A percentile compares a stretch with the other conserved stretches of the same genome.
phyloP scores from a whole-genome alignment of 2,329 filamentous ascomycete genomes.

The Colletotrichum nymphaeae region DNA sequence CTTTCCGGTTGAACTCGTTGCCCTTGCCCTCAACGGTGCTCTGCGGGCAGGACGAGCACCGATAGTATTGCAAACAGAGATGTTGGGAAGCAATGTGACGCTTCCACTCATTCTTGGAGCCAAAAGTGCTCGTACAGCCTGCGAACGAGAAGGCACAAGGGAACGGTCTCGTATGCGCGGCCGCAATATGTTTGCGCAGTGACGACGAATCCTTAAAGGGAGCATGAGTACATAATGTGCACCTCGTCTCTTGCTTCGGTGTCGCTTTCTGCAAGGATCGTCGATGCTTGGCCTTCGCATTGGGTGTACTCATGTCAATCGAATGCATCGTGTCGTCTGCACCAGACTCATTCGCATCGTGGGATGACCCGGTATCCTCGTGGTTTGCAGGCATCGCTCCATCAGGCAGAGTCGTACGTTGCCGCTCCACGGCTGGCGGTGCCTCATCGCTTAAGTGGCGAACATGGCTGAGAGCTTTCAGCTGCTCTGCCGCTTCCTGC shows the following conservation, averaged over 20 bases:
- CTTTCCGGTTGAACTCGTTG: slow-evolving; percentile 90
- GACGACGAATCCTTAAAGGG: slow-evolving; percentile 77
- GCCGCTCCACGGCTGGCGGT: slow-evolving; percentile 41
- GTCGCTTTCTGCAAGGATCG: slow-evolving; percentile 60
- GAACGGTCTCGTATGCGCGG: slow-evolving; percentile 79
- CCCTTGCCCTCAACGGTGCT: slow-evolving; percentile 66
- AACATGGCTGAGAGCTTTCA: slow-evolving; percentile 74
- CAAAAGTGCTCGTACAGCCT: slow-evolving; percentile 85
- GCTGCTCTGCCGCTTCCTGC: slow-evolving; percentile 75
- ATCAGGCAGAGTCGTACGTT: slow-evolving; percentile 53
- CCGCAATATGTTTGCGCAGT: slow-evolving; percentile 74
- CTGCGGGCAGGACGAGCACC: slow-evolving; percentile 71
- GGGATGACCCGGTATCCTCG: slow-evolving; percentile 55
- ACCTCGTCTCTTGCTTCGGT: slow-evolving; percentile 70
- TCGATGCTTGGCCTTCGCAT: slow-evolving; percentile 54
- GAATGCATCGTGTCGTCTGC: slow-evolving; percentile 52
- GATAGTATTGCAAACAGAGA: slow-evolving; percentile 75
- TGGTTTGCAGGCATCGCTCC: slow-evolving; percentile 48
- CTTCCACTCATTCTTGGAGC: slow-evolving; percentile 98
- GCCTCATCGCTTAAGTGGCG: slow-evolving; percentile 53
- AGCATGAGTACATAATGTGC: slow-evolving; percentile 70
- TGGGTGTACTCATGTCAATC: slow-evolving; percentile 48
- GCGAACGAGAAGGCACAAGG: slow-evolving; percentile 88
- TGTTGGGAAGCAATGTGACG: slow-evolving; percentile 93
- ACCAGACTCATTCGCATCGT: slow-evolving; percentile 52